phyloP scores from a whole-genome alignment of 192 early-diverging fungal genomes.

The Obelidium mucronatum region DNA sequence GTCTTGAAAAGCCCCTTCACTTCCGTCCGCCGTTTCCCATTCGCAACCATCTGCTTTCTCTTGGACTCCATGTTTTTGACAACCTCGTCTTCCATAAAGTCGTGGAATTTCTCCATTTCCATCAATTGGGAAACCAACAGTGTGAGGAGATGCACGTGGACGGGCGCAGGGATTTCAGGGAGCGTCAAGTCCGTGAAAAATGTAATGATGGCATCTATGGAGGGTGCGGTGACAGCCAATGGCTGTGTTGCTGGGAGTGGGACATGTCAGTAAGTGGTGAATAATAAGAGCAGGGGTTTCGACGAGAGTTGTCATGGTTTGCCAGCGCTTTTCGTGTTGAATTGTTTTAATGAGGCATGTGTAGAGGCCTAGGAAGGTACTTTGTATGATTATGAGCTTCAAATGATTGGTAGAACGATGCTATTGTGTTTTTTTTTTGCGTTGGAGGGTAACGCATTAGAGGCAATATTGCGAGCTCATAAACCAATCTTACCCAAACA shows the following conservation, averaged over 20 bases:
- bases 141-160: not conserved
- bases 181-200: constrained; percentile 1
- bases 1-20: not conserved
- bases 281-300: constrained; percentile 21
- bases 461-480: too few relatives aligned
- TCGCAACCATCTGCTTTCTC: not conserved
- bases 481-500: not conserved
- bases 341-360: not conserved
- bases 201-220: constrained; percentile 2
- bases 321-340: not conserved
- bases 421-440: too few relatives aligned
- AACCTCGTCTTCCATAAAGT: constrained; percentile 2
- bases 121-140: not conserved
- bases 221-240: not conserved
- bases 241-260: not conserved
- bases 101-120: not conserved
- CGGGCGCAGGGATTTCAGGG: constrained; percentile 1
- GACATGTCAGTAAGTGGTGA: constrained; percentile 19
- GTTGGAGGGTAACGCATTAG: not conserved
- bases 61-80: not conserved
- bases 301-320: not conserved
- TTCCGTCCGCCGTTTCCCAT: not conserved
- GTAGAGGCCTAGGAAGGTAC: too few relatives aligned
- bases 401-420: too few relatives aligned
- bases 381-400: too few relatives aligned